These are phyloP conservation scores for Berkeleyomyces basicola DNA, from an alignment of 2,329 filamentous ascomycete genomes.

Conservation along the genomic window DNA sequence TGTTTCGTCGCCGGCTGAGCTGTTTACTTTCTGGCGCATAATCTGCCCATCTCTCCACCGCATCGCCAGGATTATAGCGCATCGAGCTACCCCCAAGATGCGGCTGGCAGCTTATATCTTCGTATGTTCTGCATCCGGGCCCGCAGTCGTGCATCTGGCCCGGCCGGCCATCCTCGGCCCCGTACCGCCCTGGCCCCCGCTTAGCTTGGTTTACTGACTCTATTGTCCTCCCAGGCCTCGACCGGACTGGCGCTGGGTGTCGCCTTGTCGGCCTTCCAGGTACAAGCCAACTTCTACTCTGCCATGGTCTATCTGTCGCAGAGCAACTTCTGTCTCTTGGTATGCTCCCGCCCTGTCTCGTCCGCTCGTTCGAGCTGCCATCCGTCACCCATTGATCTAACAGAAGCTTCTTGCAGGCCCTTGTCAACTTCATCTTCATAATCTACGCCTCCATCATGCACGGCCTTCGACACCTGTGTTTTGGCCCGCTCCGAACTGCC, in stretches of 20 bases:
- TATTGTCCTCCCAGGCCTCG: slow-evolving; percentile 41
- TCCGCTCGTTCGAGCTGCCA: too few relatives aligned
- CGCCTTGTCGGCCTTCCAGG: slow-evolving; percentile 77
- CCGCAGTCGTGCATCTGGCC: background rate
- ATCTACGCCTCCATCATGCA: slow-evolving; percentile 68
- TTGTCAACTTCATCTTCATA: slow-evolving; percentile 80
- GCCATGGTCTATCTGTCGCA: slow-evolving; percentile 93
- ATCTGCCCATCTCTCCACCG: background rate
- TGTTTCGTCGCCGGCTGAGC: background rate
- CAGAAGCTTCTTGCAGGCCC: slow-evolving; percentile 39
- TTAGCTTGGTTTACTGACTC: background rate
- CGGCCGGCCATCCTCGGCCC: background rate
- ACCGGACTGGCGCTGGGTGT: slow-evolving; percentile 70
- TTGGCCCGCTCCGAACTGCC: slow-evolving; percentile 75
- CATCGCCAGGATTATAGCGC: background rate
- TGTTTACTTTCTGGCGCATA: background rate
- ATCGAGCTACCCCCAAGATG: slow-evolving; percentile 28
- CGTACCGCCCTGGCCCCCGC: background rate
- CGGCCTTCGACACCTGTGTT: slow-evolving; percentile 76
- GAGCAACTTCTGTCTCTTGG: slow-evolving; percentile 88
- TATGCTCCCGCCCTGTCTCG: slow-evolving; percentile 25
- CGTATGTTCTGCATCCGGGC: slow-evolving; percentile 26
- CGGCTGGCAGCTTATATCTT: slow-evolving; percentile 43
- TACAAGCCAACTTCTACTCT: slow-evolving; percentile 95
- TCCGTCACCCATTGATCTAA: too few relatives aligned